Conservation (phyloP, 1,139 yeast species). For the Suhomyces panamericanus region DNA sequence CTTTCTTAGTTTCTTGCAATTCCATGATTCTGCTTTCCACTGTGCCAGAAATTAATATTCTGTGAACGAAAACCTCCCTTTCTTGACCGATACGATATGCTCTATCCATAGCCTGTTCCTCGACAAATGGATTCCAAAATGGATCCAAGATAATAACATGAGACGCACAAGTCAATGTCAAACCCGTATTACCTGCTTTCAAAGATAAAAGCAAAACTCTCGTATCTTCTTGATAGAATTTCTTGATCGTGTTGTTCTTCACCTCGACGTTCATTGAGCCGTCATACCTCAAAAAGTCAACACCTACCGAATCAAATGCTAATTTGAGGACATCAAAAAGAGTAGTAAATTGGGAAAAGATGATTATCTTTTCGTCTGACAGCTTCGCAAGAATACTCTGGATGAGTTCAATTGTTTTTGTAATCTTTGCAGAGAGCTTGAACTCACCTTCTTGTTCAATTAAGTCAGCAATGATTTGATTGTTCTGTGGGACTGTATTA, state of each 20-base stretch:
- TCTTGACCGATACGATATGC: slow-evolving; percentile 92
- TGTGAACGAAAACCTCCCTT: slow-evolving; percentile 69
- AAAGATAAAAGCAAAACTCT: slow-evolving; percentile 69
- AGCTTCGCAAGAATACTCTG: slow-evolving; percentile 39
- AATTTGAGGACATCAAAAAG: slow-evolving; percentile 70
- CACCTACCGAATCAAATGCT: slow-evolving; percentile 48
- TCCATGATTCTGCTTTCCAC: slow-evolving; percentile 85
- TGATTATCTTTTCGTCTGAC: slow-evolving; percentile 63
- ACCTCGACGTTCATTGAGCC: slow-evolving; percentile 74
- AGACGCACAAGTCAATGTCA: slow-evolving; percentile 89
- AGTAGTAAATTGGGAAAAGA: slow-evolving; percentile 84
- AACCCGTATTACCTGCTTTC: slow-evolving; percentile 91
- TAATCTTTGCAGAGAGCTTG: slow-evolving; percentile 55
- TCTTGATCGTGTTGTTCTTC: slow-evolving; percentile 61
- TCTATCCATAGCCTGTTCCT: slow-evolving; percentile 94
- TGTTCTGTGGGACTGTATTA: slow-evolving; percentile 13
- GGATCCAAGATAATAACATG: slow-evolving; percentile 91
- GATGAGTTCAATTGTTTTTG: slow-evolving; percentile 48
- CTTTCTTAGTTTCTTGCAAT: slow-evolving; percentile 72
- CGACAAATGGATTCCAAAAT: slow-evolving; percentile 96
- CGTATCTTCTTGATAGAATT: slow-evolving; percentile 58
- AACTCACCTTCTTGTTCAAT: slow-evolving; percentile 36
- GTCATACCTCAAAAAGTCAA: slow-evolving; percentile 66
- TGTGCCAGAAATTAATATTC: slow-evolving; percentile 63
- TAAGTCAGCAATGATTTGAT: slow-evolving; percentile 27